Evolutionary conservation across 2,329 filamentous ascomycete species (phyloP).

Genomic region (Stachybotrys chartarum): DNA sequence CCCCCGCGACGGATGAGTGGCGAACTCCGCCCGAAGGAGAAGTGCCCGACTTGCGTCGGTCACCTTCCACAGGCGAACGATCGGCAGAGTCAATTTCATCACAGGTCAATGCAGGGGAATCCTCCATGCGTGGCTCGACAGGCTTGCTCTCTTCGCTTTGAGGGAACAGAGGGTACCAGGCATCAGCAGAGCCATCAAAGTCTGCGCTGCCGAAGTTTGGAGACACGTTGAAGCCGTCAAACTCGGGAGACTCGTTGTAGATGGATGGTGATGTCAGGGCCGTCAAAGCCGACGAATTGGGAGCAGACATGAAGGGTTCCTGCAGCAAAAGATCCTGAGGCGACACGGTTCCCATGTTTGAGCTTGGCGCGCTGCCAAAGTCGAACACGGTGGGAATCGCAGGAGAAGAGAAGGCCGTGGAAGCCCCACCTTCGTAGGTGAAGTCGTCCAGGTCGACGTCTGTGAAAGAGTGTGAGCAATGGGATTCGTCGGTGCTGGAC

Average conservation of each 20-base stretch:
- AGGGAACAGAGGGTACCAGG: constrained; percentile 72
- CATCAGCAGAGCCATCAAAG: constrained; percentile 41
- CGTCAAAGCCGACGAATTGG: constrained; percentile 75
- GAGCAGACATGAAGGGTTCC: constrained; percentile 65
- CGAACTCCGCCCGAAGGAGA: constrained; percentile 40
- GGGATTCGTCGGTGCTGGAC: background rate
- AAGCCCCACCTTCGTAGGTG: constrained; percentile 46
- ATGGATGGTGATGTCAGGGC: constrained; percentile 80
- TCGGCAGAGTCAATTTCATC: constrained; percentile 42
- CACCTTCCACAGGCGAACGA: constrained; percentile 29
- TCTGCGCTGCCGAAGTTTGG: constrained; percentile 63
- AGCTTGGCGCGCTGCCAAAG: constrained; percentile 39
- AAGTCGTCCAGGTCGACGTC: constrained; percentile 54
- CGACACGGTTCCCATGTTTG: constrained; percentile 66
- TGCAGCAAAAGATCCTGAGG: constrained; percentile 73
- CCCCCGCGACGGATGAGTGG: constrained; percentile 63
- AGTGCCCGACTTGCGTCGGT: constrained; percentile 38
- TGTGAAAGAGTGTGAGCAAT: constrained; percentile 17
- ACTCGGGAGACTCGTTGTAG: constrained; percentile 69
- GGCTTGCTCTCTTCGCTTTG: constrained; percentile 27
- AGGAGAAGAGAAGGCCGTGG: constrained; percentile 47
- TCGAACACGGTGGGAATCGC: constrained; percentile 45
- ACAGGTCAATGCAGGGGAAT: constrained; percentile 34
- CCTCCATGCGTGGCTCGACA: constrained; percentile 21
- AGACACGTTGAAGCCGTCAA: constrained; percentile 69